These are phyloP conservation scores for Ustilago hordei DNA, from an alignment of 1,284 basidiomycete species.

Conservation along the genomic window DNA sequence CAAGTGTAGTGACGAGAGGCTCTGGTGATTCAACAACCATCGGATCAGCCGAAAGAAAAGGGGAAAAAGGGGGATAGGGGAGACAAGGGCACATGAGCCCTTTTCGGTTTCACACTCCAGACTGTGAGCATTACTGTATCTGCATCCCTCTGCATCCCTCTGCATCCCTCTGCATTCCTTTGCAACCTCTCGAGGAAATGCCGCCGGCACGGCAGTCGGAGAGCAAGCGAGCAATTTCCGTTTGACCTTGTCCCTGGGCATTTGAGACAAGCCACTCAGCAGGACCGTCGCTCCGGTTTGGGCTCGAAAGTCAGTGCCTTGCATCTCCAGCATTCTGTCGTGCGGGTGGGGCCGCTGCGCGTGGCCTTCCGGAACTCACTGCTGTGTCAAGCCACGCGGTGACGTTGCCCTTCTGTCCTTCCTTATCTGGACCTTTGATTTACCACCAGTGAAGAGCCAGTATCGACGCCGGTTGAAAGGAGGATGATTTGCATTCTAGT, in stretches of 20 bases:
- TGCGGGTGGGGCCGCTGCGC: background rate
- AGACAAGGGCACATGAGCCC: conserved; percentile 12
- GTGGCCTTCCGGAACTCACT: background rate
- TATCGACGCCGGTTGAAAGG: background rate
- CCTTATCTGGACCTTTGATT: background rate
- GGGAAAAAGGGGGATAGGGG: background rate
- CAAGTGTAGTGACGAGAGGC: background rate
- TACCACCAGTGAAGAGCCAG: conserved; percentile 1
- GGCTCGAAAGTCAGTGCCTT: conserved; percentile 6
- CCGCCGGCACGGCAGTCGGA: conserved; percentile 12
- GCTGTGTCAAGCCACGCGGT: background rate
- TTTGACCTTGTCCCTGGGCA: background rate
- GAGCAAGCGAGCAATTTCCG: background rate
- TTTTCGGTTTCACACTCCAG: conserved; percentile 9
- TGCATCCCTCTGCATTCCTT: background rate
- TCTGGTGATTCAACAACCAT: too few species aligned
- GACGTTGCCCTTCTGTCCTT: background rate
- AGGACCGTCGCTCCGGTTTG: background rate
- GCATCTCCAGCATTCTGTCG: background rate
- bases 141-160: too few species aligned
- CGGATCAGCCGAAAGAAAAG: too few species aligned
- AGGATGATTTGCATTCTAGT: background rate
- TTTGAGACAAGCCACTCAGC: background rate
- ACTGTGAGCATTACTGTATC: background rate
- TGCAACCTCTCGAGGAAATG: background rate